These are phyloP conservation scores for Fusarium hainanense DNA, from an alignment of 2,329 filamentous ascomycete species.

Conservation along the genomic window DNA sequence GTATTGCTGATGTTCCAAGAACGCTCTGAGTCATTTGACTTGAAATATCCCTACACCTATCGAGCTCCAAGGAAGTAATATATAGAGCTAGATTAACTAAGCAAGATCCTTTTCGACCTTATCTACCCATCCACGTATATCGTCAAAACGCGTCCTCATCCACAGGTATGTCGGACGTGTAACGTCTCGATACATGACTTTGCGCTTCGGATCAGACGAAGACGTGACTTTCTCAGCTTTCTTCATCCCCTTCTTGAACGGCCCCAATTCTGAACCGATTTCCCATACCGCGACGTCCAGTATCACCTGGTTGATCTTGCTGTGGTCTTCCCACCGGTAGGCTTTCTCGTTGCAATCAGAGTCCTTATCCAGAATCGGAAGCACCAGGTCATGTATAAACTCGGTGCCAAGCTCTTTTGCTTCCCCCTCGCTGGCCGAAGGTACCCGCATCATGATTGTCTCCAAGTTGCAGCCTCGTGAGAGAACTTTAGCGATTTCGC, in stretches of 20 bases:
- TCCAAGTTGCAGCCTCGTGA: constrained; percentile 7
- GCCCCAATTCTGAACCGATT: constrained; percentile 17
- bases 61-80: too few relatives aligned
- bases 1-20: too few relatives aligned
- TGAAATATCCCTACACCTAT: too few relatives aligned
- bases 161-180: neutral
- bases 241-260: constrained; percentile 6
- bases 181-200: constrained; percentile 18
- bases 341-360: too few relatives aligned
- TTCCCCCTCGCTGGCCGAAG: too few relatives aligned
- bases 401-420: neutral
- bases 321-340: constrained; percentile 34
- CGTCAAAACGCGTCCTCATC: neutral
- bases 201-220: neutral
- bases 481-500: constrained; percentile 17
- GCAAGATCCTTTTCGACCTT: constrained; percentile 1
- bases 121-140: constrained; percentile 12
- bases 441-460: neutral
- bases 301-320: constrained; percentile 4
- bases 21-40: too few relatives aligned
- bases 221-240: constrained; percentile 12
- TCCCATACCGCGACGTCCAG: constrained; percentile 3
- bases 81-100: neutral
- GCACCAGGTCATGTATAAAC: neutral
- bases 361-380: neutral